Evolutionary conservation across 441 rosid genomes (phyloP).

Genomic region (Mallotus japonicus): DNA sequence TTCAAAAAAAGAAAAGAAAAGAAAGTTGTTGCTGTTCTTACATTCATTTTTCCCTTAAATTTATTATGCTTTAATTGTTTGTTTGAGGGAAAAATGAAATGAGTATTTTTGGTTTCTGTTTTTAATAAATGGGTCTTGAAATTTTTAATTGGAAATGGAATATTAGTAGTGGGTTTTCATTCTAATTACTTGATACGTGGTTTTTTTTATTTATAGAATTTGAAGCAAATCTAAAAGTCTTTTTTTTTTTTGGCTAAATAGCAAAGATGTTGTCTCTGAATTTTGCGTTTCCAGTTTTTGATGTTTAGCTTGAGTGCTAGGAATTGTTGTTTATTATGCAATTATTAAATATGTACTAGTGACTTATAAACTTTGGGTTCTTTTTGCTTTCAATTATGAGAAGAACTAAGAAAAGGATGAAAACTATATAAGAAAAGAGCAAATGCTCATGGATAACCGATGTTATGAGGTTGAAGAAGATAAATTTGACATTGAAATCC

Average conservation of each 20-base stretch:
- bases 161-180: background rate
- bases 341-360: too few species aligned
- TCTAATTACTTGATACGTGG: background rate
- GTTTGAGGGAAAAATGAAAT: slow-evolving; percentile 1
- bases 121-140: background rate
- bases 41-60: background rate
- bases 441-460: too few species aligned
- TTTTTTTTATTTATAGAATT: background rate
- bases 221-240: background rate
- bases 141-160: background rate
- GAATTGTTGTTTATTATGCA: too few species aligned
- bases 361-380: background rate
- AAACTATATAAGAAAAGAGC: too few species aligned
- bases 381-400: background rate
- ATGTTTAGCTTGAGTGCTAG: background rate
- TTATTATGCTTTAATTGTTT: background rate
- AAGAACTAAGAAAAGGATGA: background rate
- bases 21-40: slow-evolving; percentile 50
- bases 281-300: background rate
- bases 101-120: slow-evolving; percentile 2
- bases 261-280: background rate
- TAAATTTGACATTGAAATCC: too few species aligned
- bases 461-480: too few species aligned
- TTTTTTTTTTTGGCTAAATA: background rate
- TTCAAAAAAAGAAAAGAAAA: too few species aligned